Percentiles rank a stretch among this genome's conserved stretches.
Evolutionary conservation across 1,139 yeast genomes (phyloP).

Genomic region (Pichia sp.): DNA sequence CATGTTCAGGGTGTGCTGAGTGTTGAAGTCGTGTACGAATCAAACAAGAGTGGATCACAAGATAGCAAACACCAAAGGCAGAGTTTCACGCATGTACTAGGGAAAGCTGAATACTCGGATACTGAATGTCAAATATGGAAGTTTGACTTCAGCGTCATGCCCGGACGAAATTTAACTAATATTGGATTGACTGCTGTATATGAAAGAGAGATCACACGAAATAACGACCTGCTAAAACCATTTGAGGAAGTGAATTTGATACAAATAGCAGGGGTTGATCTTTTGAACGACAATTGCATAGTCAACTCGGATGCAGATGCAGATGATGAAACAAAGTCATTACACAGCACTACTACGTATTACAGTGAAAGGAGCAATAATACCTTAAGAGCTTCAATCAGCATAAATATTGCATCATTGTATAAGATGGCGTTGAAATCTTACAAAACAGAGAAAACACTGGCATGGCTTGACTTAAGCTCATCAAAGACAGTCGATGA

Average conservation of each 20-base stretch:
- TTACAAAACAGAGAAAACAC: slow-evolving; percentile 39
- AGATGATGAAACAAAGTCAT: background rate
- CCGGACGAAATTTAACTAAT: slow-evolving; percentile 21
- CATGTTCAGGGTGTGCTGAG: slow-evolving; percentile 15
- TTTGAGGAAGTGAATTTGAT: slow-evolving; percentile 14
- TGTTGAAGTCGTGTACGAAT: slow-evolving; percentile 13
- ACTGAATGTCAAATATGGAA: slow-evolving; percentile 15
- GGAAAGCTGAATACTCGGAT: slow-evolving; percentile 7
- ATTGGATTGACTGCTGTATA: slow-evolving; percentile 24
- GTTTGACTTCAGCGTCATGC: slow-evolving; percentile 15
- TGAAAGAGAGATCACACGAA: slow-evolving; percentile 15
- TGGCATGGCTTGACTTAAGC: slow-evolving; percentile 57
- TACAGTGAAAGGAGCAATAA: background rate
- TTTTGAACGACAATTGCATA: slow-evolving; percentile 3
- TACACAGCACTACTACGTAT: background rate
- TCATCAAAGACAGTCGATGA: slow-evolving; percentile 43
- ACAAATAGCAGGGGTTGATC: slow-evolving; percentile 15
- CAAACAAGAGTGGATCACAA: background rate
- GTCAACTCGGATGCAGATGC: background rate
- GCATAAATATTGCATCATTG: slow-evolving; percentile 44
- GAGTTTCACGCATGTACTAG: background rate
- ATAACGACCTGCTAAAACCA: slow-evolving; percentile 14
- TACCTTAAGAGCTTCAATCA: slow-evolving; percentile 7
- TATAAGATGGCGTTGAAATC: slow-evolving; percentile 47
- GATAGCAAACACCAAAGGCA: background rate